Base-by-base conservation (phyloP, 495 filamentous ascomycete species). In the Daldinia vernicosa region DNA sequence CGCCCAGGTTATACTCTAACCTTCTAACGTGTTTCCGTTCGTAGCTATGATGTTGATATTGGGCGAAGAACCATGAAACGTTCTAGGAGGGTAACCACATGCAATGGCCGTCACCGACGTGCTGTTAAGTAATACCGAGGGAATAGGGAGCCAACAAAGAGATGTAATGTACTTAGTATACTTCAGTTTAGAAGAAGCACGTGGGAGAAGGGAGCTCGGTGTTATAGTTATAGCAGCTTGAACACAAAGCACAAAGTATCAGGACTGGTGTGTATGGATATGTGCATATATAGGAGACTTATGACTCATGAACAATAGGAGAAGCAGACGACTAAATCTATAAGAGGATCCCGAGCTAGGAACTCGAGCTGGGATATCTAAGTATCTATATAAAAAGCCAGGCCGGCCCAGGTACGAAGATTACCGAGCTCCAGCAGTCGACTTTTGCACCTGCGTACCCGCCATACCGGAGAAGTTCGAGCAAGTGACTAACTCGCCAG, bases 341-440 rank as follows among this genome's bases (percentile, higher is more conserved):
- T 54, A 63, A 62, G 47, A 50, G 19, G 15, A 58, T 17, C 35
- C 37, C 19, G 45, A 32, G 30, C 43, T n/a, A 33, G 39, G 40
- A 57, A 61, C 37, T 27, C 47, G 51, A 58, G 27, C 58, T 43
- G 60, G 63, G 59, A 63, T 60, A 60, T 60, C 56, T 26, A 52
- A 26, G 26, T 28, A 63, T 62, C 68, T 71, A 63, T 67, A 65
- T 50, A 50, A 52, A 69, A 43, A 64, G 45, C 54, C 28, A 39
- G 19, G 28, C 56, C 35, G 56, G 57, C 24, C 66, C 35, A 54
- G 61, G 52, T 37, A 53, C 47, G 24, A 66, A 45, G 47, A 66
- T 71, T 71, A 37, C 62, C 68, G 62, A 71, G 68, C 62, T 71
- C 65, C 52, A 39, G 45, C 43, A 28, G 53, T 5, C 55, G 37